Base-by-base conservation (phyloP, 768 basidiomycete species). In the Leccinum subtestaceum region DNA sequence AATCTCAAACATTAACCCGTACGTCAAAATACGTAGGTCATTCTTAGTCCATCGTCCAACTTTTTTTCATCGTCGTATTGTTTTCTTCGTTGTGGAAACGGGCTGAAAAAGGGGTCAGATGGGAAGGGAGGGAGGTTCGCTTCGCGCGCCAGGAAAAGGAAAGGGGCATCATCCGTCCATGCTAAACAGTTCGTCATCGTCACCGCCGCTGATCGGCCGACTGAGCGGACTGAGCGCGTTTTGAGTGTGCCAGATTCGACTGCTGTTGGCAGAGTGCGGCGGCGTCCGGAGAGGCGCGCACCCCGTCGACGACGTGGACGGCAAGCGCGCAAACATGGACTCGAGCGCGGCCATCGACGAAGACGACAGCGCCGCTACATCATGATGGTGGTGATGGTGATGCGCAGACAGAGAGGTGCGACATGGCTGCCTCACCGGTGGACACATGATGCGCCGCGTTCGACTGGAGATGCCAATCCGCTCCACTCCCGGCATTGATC, bases 181-280 rank as follows among this genome's bases (percentile, higher is more conserved):
- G 65, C 77, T 78, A 70, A 91, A 91, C 68, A 91, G 71, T 66
- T 87, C 88, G 68, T 88, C 87, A 60, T 88, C 79, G 58, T 79
- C 83, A 4, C n/a, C n/a, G 0, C 4, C 2, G 32, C 77, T 77
- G n/a, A 80, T 83, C 4, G 86, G 84, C 56, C 82, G 76, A 65
- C 84, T 83, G 57, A 88, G 74, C 54, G 87, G 87, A 67, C 87
- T 88, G 65, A 81, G 69, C 46, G 80, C 75, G 52, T 69, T 68
- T 53, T 74, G 65, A 9, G 67, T 52, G 47, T 78, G 73, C 73
- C 75, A 81, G 55, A 68, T 70, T 40, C 49, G 49, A 27, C 78
- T 69, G 52, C 46, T 61, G 56, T 56, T 66, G 6, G 50, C 50
- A n/a, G 65, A 32, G 17, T 72, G 70, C 9, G 71, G 59, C 4